A percentile compares a stretch with the other conserved stretches of the same genome.
These are phyloP conservation scores for Cyclaneusma minus DNA, from an alignment of 2,329 filamentous ascomycete genomes.

Conservation along the genomic window DNA sequence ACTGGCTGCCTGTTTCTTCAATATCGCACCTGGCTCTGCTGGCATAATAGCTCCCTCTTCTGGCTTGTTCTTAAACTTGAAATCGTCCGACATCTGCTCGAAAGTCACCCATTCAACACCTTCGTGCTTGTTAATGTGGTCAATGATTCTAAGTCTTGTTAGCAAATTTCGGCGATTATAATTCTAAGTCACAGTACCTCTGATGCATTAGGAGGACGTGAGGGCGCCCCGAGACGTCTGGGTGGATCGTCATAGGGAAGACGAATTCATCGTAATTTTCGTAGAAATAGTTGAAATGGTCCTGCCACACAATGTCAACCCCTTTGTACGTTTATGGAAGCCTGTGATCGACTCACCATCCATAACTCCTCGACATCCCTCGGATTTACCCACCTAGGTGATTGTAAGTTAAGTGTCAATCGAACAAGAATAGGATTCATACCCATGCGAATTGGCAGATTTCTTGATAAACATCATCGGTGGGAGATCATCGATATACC, in stretches of 20 bases:
- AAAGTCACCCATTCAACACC: conserved; percentile 54
- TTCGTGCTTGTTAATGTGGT: conserved; percentile 47
- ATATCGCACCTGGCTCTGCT: conserved; percentile 33
- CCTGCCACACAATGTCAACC: conserved; percentile 23
- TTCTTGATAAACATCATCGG: conserved; percentile 63
- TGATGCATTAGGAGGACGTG: conserved; percentile 64
- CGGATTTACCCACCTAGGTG: conserved; percentile 28
- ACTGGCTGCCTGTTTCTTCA: too few species aligned
- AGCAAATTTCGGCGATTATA: conserved; percentile 6
- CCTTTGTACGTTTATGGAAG: too few species aligned
- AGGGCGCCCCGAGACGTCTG: conserved; percentile 55
- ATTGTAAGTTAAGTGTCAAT: too few species aligned
- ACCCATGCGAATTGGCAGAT: conserved; percentile 49
- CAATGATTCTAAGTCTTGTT: conserved; percentile 37
- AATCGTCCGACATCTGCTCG: conserved; percentile 57
- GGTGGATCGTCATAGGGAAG: conserved; percentile 65
- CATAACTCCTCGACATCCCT: conserved; percentile 36
- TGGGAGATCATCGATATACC: conserved; percentile 44
- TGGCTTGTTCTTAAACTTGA: conserved; percentile 47
- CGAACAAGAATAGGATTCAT: too few species aligned
- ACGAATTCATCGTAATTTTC: conserved; percentile 63
- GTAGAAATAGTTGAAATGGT: conserved; percentile 62
- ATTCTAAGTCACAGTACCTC: conserved; percentile 24
- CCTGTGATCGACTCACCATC: background rate
- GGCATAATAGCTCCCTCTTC: conserved; percentile 46